These are phyloP conservation scores for Rosa multiflora DNA, from an alignment of 306 rosid genomes.

Conservation along the genomic window DNA sequence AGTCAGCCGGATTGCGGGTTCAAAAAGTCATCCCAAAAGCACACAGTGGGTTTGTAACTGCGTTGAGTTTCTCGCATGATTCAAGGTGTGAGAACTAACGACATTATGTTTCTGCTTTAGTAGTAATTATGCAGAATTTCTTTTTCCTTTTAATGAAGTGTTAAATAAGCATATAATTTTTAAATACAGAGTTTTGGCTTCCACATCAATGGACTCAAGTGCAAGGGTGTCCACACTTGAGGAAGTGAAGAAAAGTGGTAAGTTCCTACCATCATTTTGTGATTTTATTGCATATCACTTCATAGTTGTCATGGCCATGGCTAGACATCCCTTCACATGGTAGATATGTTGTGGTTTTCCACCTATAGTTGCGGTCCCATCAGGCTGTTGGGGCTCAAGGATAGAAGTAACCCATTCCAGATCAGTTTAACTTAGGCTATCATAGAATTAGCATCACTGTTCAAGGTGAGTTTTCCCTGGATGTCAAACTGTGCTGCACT, in stretches of 20 bases:
- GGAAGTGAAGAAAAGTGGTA: conserved; percentile 65
- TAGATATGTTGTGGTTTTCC: not conserved
- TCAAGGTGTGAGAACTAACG: conserved; percentile 59
- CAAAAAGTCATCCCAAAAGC: conserved; percentile 62
- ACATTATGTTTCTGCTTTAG: conserved; percentile 6
- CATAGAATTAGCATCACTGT: not conserved
- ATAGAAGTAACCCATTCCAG: not conserved
- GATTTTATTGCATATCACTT: not conserved
- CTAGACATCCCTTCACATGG: conserved; percentile 2
- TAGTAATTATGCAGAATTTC: conserved; percentile 12
- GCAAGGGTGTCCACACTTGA: conserved; percentile 66
- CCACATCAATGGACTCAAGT: conserved; percentile 87
- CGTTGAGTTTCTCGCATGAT: conserved; percentile 77
- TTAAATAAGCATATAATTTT: conserved; percentile 21
- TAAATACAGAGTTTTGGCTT: conserved; percentile 70
- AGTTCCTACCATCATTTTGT: conserved; percentile 22
- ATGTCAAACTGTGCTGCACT: not conserved
- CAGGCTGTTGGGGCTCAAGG: not conserved
- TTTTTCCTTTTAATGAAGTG: conserved; percentile 14
- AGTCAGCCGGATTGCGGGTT: conserved; percentile 58
- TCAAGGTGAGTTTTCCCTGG: not conserved
- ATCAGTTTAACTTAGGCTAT: not conserved
- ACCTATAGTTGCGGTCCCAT: not conserved
- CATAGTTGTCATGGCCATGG: conserved; percentile 20
- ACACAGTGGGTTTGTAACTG: conserved; percentile 85